Evolutionary conservation across 371 early-diverging fungal species (phyloP).

Genomic region (Synchytrium microbalum): DNA sequence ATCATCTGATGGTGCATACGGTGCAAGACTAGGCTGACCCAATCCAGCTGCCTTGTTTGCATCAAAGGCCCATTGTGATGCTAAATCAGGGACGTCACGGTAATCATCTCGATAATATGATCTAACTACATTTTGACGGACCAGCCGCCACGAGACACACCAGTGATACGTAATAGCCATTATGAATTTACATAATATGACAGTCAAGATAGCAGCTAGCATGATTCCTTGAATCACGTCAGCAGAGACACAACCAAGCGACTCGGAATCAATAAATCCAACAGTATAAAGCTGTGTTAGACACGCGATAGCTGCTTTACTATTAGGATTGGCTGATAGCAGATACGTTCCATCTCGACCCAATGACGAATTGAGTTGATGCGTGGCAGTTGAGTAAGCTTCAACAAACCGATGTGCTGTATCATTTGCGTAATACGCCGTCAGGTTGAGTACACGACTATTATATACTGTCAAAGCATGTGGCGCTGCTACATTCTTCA

Average conservation of each 20-base stretch:
- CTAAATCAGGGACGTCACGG: too few relatives aligned
- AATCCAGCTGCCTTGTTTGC: too few relatives aligned
- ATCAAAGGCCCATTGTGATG: too few relatives aligned
- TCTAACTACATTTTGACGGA: conserved; percentile 8
- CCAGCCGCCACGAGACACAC: conserved; percentile 15
- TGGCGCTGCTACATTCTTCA: neutral
- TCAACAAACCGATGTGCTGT: neutral
- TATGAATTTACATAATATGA: neutral
- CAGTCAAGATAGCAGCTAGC: neutral
- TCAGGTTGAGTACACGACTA: neutral
- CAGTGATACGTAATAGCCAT: neutral
- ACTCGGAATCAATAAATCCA: neutral
- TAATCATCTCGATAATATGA: neutral
- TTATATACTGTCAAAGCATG: neutral
- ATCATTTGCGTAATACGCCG: neutral
- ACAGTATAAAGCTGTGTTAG: neutral
- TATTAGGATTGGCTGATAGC: neutral
- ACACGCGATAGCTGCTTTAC: neutral
- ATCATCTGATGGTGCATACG: conserved; percentile 33
- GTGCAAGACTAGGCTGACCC: neutral
- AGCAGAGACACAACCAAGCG: neutral
- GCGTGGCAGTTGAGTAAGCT: neutral
- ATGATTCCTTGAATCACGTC: neutral
- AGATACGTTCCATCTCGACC: neutral
- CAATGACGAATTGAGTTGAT: neutral